Evolutionary conservation across 495 filamentous ascomycete genomes (phyloP), one percentile per base, ranked within the genome.

Genomic region (Rhypophila decipiens): DNA sequence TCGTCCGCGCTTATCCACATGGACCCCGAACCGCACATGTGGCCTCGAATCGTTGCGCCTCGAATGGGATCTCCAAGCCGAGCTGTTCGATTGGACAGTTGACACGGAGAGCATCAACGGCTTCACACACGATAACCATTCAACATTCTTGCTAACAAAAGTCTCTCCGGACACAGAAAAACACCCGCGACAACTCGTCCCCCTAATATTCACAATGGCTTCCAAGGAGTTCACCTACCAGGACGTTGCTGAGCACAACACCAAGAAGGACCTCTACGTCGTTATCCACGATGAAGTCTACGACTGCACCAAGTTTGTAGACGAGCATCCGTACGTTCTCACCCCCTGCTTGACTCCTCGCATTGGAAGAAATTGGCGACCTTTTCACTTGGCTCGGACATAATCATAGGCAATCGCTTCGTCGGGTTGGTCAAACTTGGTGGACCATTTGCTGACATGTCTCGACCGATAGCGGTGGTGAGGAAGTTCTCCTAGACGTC

Each of bases 201-300:
- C n/a, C n/a, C n/a, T n/a, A 18, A 33, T 38, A 5, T 20, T 29
- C 61, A 84, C 66, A 60, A 88, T 88, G 85, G 77, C 83, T 56
- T 67, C 74, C 51, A 78, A 87, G 71, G 78, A 87, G 67, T 78
- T 84, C 70, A 95, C 90, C 46, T 88, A 86, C 72, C 71, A 82
- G 56, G 88, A 97, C 57, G 81, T 96, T 65, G 75, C 86, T 50
- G 78, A 77, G 63, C 94, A 99, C 76, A 86, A 82, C 71, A 83
- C 81, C 63, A 97, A 97, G 84, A 97, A 96, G 80, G 89, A 97
- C 64, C 77, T 96, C 39, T 94, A 79, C 72, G 55, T 96, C 52
- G 85, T 96, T 47, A 78, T 97, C 59, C 88, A 97, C 75, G 91
- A 96, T 69, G 91, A 94, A 74, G 84, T 99, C 69, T 99, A 96